Percentiles rank a stretch among this genome's conserved stretches.
Conservation (phyloP, 2,329 filamentous ascomycete genomes). For the Incumbomyces lentus region DNA sequence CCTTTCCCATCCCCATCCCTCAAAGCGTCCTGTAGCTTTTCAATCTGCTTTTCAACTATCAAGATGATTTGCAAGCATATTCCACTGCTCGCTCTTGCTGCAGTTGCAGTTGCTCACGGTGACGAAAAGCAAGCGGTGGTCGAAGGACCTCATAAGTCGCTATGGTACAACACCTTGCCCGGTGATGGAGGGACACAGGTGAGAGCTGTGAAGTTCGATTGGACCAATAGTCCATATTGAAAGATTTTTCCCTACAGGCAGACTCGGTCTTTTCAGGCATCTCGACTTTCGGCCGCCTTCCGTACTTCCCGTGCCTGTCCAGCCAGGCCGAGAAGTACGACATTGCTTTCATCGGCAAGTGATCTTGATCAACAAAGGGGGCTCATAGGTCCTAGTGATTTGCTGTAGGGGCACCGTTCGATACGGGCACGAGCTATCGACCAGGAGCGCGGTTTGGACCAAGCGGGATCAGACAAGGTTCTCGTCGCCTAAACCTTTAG, state of each 20-base stretch:
- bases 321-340: slow-evolving; percentile 63
- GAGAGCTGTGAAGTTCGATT: slow-evolving; percentile 13
- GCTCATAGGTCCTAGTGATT: neutral
- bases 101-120: slow-evolving; percentile 49
- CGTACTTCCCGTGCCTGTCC: slow-evolving; percentile 67
- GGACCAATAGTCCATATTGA: slow-evolving; percentile 36
- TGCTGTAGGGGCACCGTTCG: slow-evolving; percentile 61
- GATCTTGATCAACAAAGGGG: neutral
- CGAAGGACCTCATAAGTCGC: slow-evolving; percentile 56
- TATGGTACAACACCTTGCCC: slow-evolving; percentile 77
- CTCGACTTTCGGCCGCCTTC: slow-evolving; percentile 70
- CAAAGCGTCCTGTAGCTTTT: neutral
- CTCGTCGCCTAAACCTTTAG: slow-evolving; percentile 77
- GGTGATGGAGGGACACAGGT: slow-evolving; percentile 79
- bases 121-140: slow-evolving; percentile 49
- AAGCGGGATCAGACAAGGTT: slow-evolving; percentile 76
- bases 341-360: slow-evolving; percentile 69
- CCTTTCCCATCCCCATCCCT: neutral
- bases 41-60: neutral
- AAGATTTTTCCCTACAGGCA: slow-evolving; percentile 77
- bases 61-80: slow-evolving; percentile 19
- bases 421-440: slow-evolving; percentile 75
- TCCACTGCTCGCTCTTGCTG: slow-evolving; percentile 31
- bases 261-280: slow-evolving; percentile 85
- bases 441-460: slow-evolving; percentile 78